These are phyloP conservation scores for Salix purpurea DNA, from an alignment of 345 rosid genomes.

Conservation along the genomic window DNA sequence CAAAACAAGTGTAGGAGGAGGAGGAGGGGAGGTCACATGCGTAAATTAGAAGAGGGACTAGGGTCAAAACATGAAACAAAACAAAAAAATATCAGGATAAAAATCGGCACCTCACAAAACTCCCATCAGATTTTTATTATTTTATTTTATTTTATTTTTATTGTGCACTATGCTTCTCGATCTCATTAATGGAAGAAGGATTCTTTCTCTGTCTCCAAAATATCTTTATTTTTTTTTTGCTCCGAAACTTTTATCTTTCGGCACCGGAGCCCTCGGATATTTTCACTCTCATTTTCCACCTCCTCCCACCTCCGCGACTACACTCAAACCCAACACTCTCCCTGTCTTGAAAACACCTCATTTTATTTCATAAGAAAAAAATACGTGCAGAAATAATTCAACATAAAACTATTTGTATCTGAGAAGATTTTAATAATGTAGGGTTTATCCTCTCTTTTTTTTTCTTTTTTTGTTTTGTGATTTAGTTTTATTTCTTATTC, in stretches of 20 bases:
- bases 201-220: constrained; percentile 14
- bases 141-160: background rate
- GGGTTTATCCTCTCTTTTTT: no score
- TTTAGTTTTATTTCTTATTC: no score
- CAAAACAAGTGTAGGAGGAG: no score
- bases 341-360: background rate
- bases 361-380: no score
- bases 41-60: background rate
- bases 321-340: background rate
- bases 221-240: constrained; percentile 5
- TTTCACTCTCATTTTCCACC: background rate
- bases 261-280: constrained; percentile 16
- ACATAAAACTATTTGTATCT: no score
- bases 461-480: no score
- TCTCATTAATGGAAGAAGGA: background rate
- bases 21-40: background rate
- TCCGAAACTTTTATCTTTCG: background rate
- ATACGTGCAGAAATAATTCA: no score
- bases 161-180: no score
- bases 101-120: background rate
- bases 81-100: background rate
- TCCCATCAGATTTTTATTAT: background rate
- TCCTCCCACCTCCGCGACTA: background rate
- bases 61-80: background rate
- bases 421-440: no score